These are phyloP conservation scores for Acarospora socialis DNA, from an alignment of 2,329 filamentous ascomycete genomes.

Conservation along the genomic window DNA sequence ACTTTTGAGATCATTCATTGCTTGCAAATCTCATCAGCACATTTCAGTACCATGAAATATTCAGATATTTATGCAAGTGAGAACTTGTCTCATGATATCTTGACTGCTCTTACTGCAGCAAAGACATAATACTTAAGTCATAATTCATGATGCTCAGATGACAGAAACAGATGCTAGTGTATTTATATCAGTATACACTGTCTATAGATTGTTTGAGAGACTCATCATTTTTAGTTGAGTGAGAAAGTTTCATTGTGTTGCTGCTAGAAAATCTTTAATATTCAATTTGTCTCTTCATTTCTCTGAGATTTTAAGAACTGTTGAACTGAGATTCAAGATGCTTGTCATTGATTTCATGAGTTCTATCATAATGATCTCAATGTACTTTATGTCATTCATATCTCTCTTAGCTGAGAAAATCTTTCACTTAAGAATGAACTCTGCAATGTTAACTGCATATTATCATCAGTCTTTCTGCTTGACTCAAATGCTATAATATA, in stretches of 20 bases:
- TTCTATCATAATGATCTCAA: constrained; percentile 2
- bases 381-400: constrained; percentile 1
- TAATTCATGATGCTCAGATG: neutral
- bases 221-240: constrained; percentile 1
- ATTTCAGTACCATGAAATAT: too few species aligned
- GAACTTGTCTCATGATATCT: constrained; percentile 1
- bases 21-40: too few species aligned
- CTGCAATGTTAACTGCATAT: constrained; percentile 3
- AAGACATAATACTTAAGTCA: constrained; percentile 3
- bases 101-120: constrained; percentile 4
- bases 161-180: constrained; percentile 2
- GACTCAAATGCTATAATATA: constrained; percentile 2
- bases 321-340: constrained; percentile 3
- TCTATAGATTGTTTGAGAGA: constrained; percentile 1
- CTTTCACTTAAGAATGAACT: constrained; percentile 2
- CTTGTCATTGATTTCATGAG: constrained; percentile 3
- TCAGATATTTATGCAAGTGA: constrained; percentile 4
- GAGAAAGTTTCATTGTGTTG: neutral
- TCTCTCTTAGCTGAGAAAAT: constrained; percentile 2
- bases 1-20: too few species aligned
- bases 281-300: constrained; percentile 1
- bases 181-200: constrained; percentile 1
- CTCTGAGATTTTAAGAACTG: constrained; percentile 1
- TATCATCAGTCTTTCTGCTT: constrained; percentile 2
- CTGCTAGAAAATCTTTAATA: constrained; percentile 4